Evolutionary conservation across 345 rosid genomes (phyloP).

Genomic region (Rhizophora mangle): DNA sequence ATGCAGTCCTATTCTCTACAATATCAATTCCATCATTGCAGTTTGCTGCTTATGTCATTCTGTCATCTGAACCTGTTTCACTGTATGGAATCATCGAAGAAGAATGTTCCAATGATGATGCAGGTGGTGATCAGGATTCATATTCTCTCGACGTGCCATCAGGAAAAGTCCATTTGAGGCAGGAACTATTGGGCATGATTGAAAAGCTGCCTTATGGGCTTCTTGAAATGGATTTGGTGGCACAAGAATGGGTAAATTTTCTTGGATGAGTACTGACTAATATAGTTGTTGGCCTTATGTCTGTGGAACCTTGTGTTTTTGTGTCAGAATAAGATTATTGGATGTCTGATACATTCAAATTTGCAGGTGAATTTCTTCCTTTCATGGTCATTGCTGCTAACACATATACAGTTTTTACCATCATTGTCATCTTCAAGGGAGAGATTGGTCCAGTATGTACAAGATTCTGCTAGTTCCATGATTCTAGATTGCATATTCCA

Average conservation of each 20-base stretch:
- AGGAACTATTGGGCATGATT: slow-evolving; percentile 64
- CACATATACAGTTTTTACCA: slow-evolving; percentile 71
- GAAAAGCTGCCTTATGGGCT: slow-evolving; percentile 61
- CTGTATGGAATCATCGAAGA: slow-evolving; percentile 57
- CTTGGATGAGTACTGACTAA: slow-evolving; percentile 3
- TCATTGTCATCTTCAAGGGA: slow-evolving; percentile 59
- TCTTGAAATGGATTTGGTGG: slow-evolving; percentile 68
- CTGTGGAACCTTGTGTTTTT: background rate
- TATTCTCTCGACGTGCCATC: slow-evolving; percentile 35
- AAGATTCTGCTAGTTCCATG: slow-evolving; percentile 55
- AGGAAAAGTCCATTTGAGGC: slow-evolving; percentile 56
- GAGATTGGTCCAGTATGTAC: slow-evolving; percentile 72
- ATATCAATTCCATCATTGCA: slow-evolving; percentile 61
- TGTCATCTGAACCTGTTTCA: slow-evolving; percentile 78
- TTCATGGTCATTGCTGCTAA: slow-evolving; percentile 82
- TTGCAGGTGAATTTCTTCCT: slow-evolving; percentile 74
- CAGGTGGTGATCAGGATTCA: slow-evolving; percentile 41
- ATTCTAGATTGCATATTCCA: slow-evolving; percentile 87
- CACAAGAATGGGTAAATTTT: slow-evolving; percentile 64
- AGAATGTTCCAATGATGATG: slow-evolving; percentile 38
- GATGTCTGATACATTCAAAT: background rate
- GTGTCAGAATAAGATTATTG: background rate
- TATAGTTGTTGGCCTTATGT: slow-evolving; percentile 13
- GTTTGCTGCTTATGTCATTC: slow-evolving; percentile 75
- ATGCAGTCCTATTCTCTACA: slow-evolving; percentile 74